Evolutionary conservation across 208 protist genomes (phyloP), one percentile per base, ranked within the genome.

Genomic region (Histomonas meleagridis): DNA sequence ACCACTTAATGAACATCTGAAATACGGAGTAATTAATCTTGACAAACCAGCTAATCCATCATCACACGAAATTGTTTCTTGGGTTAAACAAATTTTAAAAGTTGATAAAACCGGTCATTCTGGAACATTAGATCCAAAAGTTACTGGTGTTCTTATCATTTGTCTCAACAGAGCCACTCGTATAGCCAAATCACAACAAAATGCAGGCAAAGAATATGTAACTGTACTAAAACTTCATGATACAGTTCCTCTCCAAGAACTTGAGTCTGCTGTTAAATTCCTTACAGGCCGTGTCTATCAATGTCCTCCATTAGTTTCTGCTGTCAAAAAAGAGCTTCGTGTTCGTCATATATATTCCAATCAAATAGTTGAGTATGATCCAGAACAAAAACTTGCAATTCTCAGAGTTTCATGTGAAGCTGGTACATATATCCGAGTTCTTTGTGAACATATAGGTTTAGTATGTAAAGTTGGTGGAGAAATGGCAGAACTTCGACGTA

Each of bases 31-130:
- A 93, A 99, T 99, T 94, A 99, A 99, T 95, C 96, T 99, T 62
- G 98, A 99, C 95, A 99, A 99, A 95, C 98, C 98, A 16, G 97
- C 98, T 32, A 99, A 99, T 93, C 98, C 98, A 93, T 99, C 98
- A 53, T 99, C 97, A 81, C 98, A 99, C 94, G 98, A 99, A 95
- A 98, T 99, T 92, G 98, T 99, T 23, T 97, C 98, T 10, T 99
- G 98, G 98, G 97, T 99, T 91, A 97, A 98, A 92, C 95, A 97
- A 2, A 99, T 99, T 93, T 94, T 99, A 21, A 96, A 95, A 48
- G 95, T 97, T 0, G 98, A 99, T 65, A 99, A 99, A 95, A 99
- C 98, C 62, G 98, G 98, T 65, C 98, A 99, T 95, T 96, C 95
- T 76, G 98, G 98, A 92, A 99, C 98, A 16, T 95, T 99, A 1